Conservation (phyloP, 345 rosid species). For the Salix dunnii region DNA sequence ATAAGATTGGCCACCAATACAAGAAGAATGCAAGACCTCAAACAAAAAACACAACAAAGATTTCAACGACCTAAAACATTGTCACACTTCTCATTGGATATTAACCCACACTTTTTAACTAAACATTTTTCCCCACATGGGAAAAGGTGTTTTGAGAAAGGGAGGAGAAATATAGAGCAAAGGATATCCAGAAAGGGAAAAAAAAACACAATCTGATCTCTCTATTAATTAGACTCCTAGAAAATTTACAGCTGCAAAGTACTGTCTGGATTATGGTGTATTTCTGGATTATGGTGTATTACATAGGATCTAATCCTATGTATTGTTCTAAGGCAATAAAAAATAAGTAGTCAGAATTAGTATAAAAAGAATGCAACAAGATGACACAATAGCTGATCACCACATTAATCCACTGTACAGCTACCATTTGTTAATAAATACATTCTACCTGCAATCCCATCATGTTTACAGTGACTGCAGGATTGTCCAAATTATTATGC, state of each 20-base stretch:
- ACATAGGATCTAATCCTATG: neutral
- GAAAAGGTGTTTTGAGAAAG: neutral
- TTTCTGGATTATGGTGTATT: slow-evolving; percentile 70
- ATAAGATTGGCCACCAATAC: neutral
- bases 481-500: slow-evolving; percentile 75
- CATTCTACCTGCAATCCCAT: slow-evolving; percentile 74
- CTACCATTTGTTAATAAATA: neutral
- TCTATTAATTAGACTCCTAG: neutral
- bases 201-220: neutral
- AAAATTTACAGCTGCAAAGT: slow-evolving; percentile 54
- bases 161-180: neutral
- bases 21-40: neutral
- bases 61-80: neutral
- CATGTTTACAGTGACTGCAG: slow-evolving; percentile 63
- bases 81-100: neutral
- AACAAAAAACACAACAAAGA: neutral
- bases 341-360: neutral
- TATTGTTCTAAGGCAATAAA: neutral
- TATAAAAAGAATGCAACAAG: neutral
- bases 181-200: neutral
- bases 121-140: neutral
- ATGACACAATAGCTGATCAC: neutral
- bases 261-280: slow-evolving; percentile 70
- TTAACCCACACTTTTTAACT: neutral
- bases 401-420: neutral